A percentile compares a stretch with the other conserved stretches of the same genome.
Conservation (phyloP, 306 rosid genomes). For the Sicyos baderoa region DNA sequence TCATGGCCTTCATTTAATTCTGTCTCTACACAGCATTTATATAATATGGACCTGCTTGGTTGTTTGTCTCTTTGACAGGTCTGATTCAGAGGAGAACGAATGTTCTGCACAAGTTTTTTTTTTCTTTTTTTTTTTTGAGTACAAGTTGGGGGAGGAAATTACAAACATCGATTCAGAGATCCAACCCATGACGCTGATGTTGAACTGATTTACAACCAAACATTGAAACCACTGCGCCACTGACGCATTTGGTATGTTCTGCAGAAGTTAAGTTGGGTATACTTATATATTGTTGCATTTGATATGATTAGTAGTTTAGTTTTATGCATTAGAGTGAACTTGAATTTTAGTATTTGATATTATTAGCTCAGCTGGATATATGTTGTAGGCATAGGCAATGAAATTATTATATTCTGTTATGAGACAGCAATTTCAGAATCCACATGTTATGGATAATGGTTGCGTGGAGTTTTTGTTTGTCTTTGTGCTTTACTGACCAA, state of each 20-base stretch:
- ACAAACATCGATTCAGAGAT: too few relatives aligned
- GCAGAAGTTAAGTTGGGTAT: neutral
- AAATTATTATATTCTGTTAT: constrained; percentile 9
- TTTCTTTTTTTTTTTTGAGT: too few relatives aligned
- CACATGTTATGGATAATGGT: constrained; percentile 26
- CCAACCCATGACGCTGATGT: too few relatives aligned
- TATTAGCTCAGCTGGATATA: neutral
- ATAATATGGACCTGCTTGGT: neutral
- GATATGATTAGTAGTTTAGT: neutral
- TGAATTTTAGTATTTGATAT: neutral
- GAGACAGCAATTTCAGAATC: constrained; percentile 14
- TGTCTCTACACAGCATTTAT: neutral
- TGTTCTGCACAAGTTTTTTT: neutral
- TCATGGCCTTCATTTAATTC: neutral
- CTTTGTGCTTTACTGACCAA: constrained; percentile 36
- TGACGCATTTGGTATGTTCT: too few relatives aligned
- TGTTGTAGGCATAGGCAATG: neutral
- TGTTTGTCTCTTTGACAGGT: neutral
- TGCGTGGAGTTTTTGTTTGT: constrained; percentile 23
- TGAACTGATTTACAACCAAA: too few relatives aligned
- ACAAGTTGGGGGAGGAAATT: too few relatives aligned
- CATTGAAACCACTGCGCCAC: too few relatives aligned
- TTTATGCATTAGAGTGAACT: neutral
- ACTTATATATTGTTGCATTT: too few relatives aligned
- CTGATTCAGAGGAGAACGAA: neutral